Base-by-base conservation (phyloP, 192 early-diverging fungal genomes). In the Backusella macrospora region DNA sequence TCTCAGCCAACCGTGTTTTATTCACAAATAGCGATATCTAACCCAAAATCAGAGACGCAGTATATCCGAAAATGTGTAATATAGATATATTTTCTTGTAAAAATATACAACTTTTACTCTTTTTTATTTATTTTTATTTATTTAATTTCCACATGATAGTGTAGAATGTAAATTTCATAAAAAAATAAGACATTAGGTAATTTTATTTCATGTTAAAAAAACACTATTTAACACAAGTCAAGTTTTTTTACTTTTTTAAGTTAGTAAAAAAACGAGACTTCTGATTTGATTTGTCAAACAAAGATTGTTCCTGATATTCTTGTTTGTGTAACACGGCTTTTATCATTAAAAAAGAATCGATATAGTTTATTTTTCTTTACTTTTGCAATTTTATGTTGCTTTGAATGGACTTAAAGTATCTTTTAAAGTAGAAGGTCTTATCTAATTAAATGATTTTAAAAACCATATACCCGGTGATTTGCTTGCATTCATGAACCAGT, bases 231-330 rank as follows among this genome's bases (percentile, higher is more conserved):
- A 12, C 52, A 59, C 18, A 59, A 59, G 52, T 59, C 52, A 59
- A 59, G 9, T 13, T 59, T 59, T 49, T 59, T 49, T 59, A 23
- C 52, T 23, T 59, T 59, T 59, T 59, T 59, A 26, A 26, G 52
- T 13, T 59, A 59, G 52, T 12, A 13, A 59, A 1, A 23, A 26
- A 10, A 34, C 29, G 21, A 23, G 52, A 59, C 3, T 21, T 26
- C 26, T 9, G 3, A 59, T 26, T 23, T 59, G 52, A 26, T 59
- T 59, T 59, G 52, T 59, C 52, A 59, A 46, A 12, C 26, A 26
- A 59, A 59, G 26, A 59, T 23, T 1, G 52, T 26, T 59, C 21
- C 23, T 59, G 23, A 4, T 59, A 12, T 59, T 59, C 26, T 23
- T 59, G 52, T 26, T 59, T 59, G 21, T 23, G 52, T 23, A 18